Base-by-base conservation (phyloP, 2,329 filamentous ascomycete species). In the Clonostachys rhizophaga region DNA sequence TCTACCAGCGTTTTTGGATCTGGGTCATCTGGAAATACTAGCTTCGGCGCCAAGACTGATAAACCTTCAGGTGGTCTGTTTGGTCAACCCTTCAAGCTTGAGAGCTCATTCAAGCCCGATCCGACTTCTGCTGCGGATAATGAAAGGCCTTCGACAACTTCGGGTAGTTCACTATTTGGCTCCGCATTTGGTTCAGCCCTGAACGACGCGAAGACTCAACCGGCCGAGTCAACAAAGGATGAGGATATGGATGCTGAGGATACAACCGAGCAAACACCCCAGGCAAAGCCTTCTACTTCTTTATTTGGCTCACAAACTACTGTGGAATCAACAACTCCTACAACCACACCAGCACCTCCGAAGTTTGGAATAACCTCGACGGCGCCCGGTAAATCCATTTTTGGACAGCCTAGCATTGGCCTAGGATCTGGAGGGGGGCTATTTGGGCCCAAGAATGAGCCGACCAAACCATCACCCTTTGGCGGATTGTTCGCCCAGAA, bases 31-130 rank as follows among this genome's bases (percentile, higher is more conserved):
- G 36, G 42, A 34, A 42, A 48, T 52, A 52, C 54, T 36, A 44
- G 54, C 6, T 54, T 58, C 41, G 42, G 42, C 9, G 33, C 43
- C 43, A 51, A 61, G 44, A 47, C 61, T 16, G 56, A 59, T 16
- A 61, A 64, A 34, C 48, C 64, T 43, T 35, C 60, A 47, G 34
- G 64, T 61, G 56, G 47, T 44, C 60, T 51, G 8, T 76, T 80
- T 56, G 74, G 71, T 24, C 65, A 70, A 14, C 75, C 79, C 1
- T 89, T 89, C 66, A 85, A 86, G 54, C 70, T 89, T 14, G 76
- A 78, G 37, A 84, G 81, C 33, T 83, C 79, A 2, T 90, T 89
- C 67, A 81, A 83, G 56, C 73, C 75, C 9, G 84, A 88, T 53
- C 75, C 78, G 6, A 73, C 75, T 41, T 72, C 78, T 1, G 82